These are phyloP conservation scores for Fonsecaea nubica DNA, from an alignment of 2,329 filamentous ascomycete genomes.

Conservation along the genomic window DNA sequence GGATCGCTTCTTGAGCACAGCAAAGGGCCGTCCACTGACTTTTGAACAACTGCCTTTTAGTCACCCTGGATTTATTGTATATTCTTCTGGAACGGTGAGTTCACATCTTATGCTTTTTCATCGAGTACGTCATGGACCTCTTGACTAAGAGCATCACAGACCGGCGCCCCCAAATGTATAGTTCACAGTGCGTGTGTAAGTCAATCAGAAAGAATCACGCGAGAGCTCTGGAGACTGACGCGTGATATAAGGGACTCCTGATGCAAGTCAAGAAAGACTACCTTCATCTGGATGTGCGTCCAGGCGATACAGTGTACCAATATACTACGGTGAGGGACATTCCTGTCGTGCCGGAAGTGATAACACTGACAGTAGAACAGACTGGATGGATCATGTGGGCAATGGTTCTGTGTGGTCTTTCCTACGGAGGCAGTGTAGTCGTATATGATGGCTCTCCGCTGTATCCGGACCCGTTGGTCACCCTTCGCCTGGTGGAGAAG, in stretches of 20 bases:
- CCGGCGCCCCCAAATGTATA: slow-evolving; percentile 81
- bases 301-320: slow-evolving; percentile 57
- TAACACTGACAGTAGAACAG: neutral
- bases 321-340: slow-evolving; percentile 58
- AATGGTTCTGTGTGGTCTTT: slow-evolving; percentile 61
- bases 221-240: no score
- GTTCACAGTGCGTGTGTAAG: slow-evolving; percentile 66
- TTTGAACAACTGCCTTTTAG: slow-evolving; percentile 67
- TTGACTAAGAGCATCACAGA: slow-evolving; percentile 46
- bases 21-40: slow-evolving; percentile 42
- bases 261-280: slow-evolving; percentile 62
- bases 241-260: neutral
- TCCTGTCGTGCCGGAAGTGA: neutral
- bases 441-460: slow-evolving; percentile 85
- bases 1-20: neutral
- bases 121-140: neutral
- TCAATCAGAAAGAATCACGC: neutral
- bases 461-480: slow-evolving; percentile 67
- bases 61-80: slow-evolving; percentile 78
- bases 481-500: slow-evolving; percentile 68
- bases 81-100: slow-evolving; percentile 70
- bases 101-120: neutral
- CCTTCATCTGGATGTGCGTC: slow-evolving; percentile 56
- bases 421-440: slow-evolving; percentile 66
- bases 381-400: slow-evolving; percentile 81